These are phyloP conservation scores for Dorcoceras hygrometricum DNA, from an alignment of 257 asterid species.

Conservation along the genomic window DNA sequence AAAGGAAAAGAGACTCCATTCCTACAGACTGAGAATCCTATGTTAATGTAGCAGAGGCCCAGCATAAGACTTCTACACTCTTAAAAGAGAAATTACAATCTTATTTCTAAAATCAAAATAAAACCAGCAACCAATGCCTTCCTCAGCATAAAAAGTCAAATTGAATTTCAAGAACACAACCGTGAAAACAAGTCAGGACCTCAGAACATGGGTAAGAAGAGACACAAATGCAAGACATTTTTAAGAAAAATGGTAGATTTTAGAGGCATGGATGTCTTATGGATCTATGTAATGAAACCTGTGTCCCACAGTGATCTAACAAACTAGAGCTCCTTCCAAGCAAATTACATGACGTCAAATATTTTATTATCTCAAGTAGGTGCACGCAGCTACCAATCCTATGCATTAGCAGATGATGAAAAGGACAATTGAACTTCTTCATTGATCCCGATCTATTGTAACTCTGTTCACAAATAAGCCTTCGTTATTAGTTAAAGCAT, in stretches of 20 bases:
- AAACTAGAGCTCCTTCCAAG: too few species aligned
- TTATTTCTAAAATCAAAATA: not conserved
- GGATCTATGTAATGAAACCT: not conserved
- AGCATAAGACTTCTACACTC: not conserved
- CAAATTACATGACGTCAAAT: too few species aligned
- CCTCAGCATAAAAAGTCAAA: not conserved
- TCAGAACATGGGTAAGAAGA: not conserved
- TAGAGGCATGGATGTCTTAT: not conserved
- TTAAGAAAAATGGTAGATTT: not conserved
- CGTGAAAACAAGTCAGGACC: not conserved
- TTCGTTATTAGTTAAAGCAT: not conserved
- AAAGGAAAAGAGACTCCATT: not conserved
- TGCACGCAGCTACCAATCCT: not conserved
- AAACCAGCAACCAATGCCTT: not conserved
- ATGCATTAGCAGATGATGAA: not conserved
- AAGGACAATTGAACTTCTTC: not conserved
- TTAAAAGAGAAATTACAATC: not conserved
- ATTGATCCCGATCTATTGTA: not conserved
- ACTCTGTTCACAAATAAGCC: not conserved
- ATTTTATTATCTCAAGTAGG: not conserved
- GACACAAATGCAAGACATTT: not conserved
- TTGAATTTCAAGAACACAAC: too few species aligned
- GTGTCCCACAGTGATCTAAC: too few species aligned
- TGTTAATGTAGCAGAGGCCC: not conserved
- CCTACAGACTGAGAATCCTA: not conserved